phyloP scores from a whole-genome alignment of 2,329 filamentous ascomycete genomes.

The Ceratocystis huliohia region DNA sequence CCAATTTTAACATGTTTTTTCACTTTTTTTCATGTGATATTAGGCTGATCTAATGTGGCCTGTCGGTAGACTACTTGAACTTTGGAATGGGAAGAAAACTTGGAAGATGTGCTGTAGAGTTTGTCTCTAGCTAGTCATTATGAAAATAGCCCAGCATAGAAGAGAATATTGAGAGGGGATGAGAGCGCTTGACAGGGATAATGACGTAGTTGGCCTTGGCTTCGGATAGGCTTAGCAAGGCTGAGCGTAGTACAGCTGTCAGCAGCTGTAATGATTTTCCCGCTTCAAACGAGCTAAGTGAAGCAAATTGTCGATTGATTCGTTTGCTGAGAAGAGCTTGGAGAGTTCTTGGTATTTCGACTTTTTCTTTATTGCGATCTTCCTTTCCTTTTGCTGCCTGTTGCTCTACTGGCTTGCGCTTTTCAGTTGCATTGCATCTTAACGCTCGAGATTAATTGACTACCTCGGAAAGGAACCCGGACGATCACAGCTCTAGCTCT shows the following conservation, averaged over 20 bases:
- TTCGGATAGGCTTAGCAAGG: background rate
- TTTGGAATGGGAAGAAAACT: background rate
- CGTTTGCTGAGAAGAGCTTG: background rate
- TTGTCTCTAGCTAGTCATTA: background rate
- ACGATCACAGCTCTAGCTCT: background rate
- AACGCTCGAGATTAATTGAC: background rate
- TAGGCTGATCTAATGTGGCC: background rate
- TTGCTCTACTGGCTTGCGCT: background rate
- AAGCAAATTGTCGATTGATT: background rate
- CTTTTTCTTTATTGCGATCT: background rate
- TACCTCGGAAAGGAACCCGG: background rate
- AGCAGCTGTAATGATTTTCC: background rate
- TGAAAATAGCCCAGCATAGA: background rate
- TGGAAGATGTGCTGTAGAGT: background rate
- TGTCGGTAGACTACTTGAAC: background rate
- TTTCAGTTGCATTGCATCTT: background rate
- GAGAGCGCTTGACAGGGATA: background rate
- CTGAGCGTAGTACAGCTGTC: background rate
- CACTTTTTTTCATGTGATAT: background rate
- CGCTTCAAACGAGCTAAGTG: background rate
- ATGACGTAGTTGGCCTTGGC: constrained; percentile 6
- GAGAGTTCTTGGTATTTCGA: background rate
- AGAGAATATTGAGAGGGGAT: background rate
- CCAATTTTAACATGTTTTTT: too few relatives aligned
- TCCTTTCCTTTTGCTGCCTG: background rate